phyloP scores from a whole-genome alignment of 202 grass and related monocot genomes.

The Bolboschoenoplectus hybrid region DNA sequence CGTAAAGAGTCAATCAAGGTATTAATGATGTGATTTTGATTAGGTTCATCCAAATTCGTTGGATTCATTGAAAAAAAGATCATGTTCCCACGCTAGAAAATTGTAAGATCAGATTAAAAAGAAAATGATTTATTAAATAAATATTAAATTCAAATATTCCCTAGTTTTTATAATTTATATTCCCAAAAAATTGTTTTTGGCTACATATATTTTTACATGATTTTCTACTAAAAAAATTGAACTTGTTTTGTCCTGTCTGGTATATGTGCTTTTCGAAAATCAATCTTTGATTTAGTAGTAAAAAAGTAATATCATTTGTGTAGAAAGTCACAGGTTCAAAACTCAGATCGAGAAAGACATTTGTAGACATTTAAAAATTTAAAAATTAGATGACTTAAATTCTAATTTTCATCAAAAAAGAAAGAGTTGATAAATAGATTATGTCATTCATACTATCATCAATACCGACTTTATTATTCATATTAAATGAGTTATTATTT shows the following conservation, averaged over 20 bases:
- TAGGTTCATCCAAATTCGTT: background rate
- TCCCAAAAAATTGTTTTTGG: background rate
- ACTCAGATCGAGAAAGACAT: too few species aligned
- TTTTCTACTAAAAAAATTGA: background rate
- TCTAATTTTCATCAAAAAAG: too few species aligned
- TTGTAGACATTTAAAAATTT: too few species aligned
- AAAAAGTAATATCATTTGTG: too few species aligned
- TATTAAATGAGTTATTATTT: too few species aligned
- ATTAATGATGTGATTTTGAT: constrained; percentile 8
- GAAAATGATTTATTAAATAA: background rate
- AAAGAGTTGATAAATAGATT: too few species aligned
- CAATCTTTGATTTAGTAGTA: too few species aligned
- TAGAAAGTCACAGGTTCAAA: too few species aligned
- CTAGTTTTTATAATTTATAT: background rate
- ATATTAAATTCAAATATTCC: background rate
- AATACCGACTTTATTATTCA: too few species aligned
- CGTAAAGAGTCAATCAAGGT: background rate
- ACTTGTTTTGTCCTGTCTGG: background rate
- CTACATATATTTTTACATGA: background rate
- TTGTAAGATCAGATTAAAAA: background rate
- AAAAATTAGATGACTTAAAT: too few species aligned
- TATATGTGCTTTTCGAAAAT: too few species aligned
- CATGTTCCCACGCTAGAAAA: background rate
- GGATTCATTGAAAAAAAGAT: background rate
- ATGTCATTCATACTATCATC: too few species aligned